A percentile compares a stretch with the other conserved stretches of the same genome.
phyloP scores from a whole-genome alignment of 495 filamentous ascomycete genomes.

The Daldinia grandis region DNA sequence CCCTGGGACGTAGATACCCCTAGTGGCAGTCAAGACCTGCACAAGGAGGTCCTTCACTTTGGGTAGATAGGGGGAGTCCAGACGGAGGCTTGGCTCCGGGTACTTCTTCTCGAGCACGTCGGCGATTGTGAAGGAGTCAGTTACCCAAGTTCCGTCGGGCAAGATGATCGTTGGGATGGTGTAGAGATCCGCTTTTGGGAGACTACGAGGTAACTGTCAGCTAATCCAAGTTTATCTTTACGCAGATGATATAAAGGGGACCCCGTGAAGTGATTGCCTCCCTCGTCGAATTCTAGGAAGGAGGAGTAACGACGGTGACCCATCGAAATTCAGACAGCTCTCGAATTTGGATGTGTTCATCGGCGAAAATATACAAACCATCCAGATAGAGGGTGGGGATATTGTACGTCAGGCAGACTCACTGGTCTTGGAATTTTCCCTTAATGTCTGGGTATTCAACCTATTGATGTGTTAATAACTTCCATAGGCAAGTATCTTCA shows the following conservation, averaged over 20 bases:
- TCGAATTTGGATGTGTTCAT: too few species aligned
- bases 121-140: constrained; percentile 66
- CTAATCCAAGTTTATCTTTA: not conserved
- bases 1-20: constrained; percentile 44
- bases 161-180: constrained; percentile 63
- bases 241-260: too few species aligned
- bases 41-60: constrained; percentile 43
- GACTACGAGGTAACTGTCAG: constrained; percentile 45
- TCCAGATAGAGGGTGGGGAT: not conserved
- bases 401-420: constrained; percentile 21
- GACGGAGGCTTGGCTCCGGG: constrained; percentile 60
- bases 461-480: constrained; percentile 24
- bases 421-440: constrained; percentile 56
- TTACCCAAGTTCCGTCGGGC: constrained; percentile 62
- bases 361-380: not conserved
- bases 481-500: not conserved
- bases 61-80: constrained; percentile 56
- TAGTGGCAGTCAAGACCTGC: constrained; percentile 29
- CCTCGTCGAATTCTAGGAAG: not conserved
- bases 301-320: not conserved
- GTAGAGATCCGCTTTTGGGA: constrained; percentile 50
- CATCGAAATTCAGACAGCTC: not conserved
- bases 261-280: not conserved
- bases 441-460: constrained; percentile 68
- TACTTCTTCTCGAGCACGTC: constrained; percentile 59